Base-by-base conservation (phyloP, 2,329 filamentous ascomycete species). In the Bipolaris gigantea region DNA sequence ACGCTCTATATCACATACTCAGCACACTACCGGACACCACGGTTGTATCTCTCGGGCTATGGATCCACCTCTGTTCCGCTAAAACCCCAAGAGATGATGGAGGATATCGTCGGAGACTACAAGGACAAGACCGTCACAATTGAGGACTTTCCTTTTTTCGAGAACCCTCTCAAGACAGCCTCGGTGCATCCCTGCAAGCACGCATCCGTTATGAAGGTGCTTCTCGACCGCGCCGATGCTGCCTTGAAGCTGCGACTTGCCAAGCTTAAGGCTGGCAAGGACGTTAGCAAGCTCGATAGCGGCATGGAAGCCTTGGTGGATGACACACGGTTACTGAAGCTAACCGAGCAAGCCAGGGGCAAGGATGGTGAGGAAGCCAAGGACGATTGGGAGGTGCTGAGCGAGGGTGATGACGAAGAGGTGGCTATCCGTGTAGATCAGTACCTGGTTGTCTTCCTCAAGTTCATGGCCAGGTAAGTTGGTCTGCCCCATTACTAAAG, bases 1-100 rank as follows among this genome's bases (percentile, higher is more conserved):
- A 96, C 89, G 40, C 88, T 99, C 63, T 99, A 99, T 82, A 97
- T 99, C 70, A 94, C 92, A 77, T 99, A 99, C 79, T 90, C 92
- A 4, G 89, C 92, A 34, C 97, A 96, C 80, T 99, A 97, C 78
- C 89, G 91, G 64, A 97, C 94, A 4, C 94, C 94, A 0, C 90
- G 94, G 32, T 85, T 97, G 67, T 99, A 97, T 76, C 86, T 99
- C 43, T 95, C 92, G 0, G 94, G 94, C 67, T 97, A 97, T 76
- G 80, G 85, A 11, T 83, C 89, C 23, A 84, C 85, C 53, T 90
- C 90, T 25, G 89, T 92, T 61, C 92, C 92, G 1, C 86, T 96
- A 0, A 85, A 89, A 3, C 92, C 92, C 2, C 83, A 89, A 47
- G 81, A 88, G 48, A 96, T 96, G 92, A 95, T 96, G 89, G 90